Evolutionary conservation across 257 asterid genomes (phyloP).

Genomic region (Thymus mandschuricus): DNA sequence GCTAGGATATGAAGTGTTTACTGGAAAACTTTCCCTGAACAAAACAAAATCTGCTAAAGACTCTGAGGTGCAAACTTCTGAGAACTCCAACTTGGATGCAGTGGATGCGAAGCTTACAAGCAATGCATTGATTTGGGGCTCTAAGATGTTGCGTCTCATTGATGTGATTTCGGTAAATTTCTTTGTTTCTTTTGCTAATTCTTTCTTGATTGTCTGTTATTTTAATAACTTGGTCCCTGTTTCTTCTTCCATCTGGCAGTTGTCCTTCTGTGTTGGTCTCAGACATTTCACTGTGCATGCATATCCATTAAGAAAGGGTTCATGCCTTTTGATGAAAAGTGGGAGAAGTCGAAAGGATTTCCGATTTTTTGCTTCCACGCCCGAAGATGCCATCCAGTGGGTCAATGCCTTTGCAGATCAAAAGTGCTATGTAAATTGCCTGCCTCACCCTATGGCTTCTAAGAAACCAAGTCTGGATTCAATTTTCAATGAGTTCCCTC

Average conservation of each 20-base stretch:
- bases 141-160: constrained; percentile 62
- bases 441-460: constrained; percentile 90
- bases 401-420: constrained; percentile 96
- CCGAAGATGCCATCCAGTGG: constrained; percentile 94
- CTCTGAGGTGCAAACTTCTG: constrained; percentile 56
- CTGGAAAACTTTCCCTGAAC: constrained; percentile 75
- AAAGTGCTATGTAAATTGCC: constrained; percentile 88
- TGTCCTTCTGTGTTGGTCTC: constrained; percentile 86
- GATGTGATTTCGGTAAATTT: constrained; percentile 83
- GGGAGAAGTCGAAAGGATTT: constrained; percentile 78
- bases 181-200: constrained; percentile 17
- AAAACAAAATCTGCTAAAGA: constrained; percentile 57
- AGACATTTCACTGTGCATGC: constrained; percentile 92
- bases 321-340: constrained; percentile 61
- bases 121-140: constrained; percentile 91
- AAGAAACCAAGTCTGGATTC: constrained; percentile 70
- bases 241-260: constrained; percentile 55
- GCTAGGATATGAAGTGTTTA: constrained; percentile 79
- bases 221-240: constrained; percentile 27
- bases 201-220: constrained; percentile 28
- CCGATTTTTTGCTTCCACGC: constrained; percentile 77
- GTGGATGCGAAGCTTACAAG: constrained; percentile 89
- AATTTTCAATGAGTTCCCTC: constrained; percentile 74
- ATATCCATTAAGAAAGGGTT: constrained; percentile 69
- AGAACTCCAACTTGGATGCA: constrained; percentile 49